These are phyloP conservation scores for Kwoniella sp. DNA, from an alignment of 768 basidiomycete species.

Conservation along the genomic window DNA sequence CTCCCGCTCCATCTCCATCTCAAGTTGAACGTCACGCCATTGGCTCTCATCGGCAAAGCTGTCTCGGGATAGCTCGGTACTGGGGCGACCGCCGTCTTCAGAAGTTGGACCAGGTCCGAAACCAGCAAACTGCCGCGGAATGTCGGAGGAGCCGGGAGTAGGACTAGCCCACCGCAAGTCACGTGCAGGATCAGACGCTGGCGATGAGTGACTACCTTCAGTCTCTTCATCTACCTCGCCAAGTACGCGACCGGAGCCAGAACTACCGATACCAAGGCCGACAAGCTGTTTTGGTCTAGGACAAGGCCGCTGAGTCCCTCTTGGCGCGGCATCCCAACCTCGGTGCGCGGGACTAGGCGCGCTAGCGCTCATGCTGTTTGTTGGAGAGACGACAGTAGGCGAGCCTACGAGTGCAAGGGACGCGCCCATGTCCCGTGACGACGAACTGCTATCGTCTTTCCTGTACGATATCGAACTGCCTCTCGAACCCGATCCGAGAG, in stretches of 20 bases:
- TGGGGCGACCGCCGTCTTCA: background rate
- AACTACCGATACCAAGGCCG: constrained; percentile 21
- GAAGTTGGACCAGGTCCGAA: background rate
- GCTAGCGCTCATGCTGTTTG: constrained; percentile 2
- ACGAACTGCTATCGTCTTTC: constrained; percentile 27
- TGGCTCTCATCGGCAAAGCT: constrained; percentile 2
- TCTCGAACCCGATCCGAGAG: constrained; percentile 17
- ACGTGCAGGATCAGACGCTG: background rate
- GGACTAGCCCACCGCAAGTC: constrained; percentile 3
- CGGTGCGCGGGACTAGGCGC: constrained; percentile 10
- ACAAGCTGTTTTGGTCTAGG: constrained; percentile 32
- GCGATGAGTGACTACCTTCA: constrained; percentile 9
- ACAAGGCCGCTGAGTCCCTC: constrained; percentile 24
- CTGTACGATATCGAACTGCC: constrained; percentile 39
- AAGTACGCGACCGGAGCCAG: constrained; percentile 26
- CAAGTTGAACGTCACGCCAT: constrained; percentile 21
- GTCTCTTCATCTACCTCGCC: constrained; percentile 33
- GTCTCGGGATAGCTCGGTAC: constrained; percentile 1
- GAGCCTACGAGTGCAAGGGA: constrained; percentile 14
- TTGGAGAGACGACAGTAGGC: constrained; percentile 8
- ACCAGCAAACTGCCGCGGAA: background rate
- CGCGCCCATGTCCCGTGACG: constrained; percentile 13
- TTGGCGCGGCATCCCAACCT: constrained; percentile 9
- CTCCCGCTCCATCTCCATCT: constrained; percentile 73
- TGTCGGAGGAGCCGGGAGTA: background rate